A percentile compares a stretch with the other conserved stretches of the same genome.
These are phyloP conservation scores for Elasticomyces elasticus DNA, from an alignment of 495 filamentous ascomycete species.

Conservation along the genomic window DNA sequence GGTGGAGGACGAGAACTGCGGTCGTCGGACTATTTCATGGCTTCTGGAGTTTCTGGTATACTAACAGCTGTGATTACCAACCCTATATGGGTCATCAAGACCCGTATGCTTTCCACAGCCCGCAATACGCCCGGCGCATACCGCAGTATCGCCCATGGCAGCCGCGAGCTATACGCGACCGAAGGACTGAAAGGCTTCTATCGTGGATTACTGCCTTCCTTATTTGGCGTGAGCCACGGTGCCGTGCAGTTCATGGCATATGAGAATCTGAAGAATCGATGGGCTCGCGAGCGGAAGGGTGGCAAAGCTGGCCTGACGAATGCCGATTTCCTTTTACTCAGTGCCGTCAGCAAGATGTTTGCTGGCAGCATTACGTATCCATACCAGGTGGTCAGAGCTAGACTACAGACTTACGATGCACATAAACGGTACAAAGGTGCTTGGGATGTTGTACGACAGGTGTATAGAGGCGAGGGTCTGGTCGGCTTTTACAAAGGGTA, in stretches of 20 bases:
- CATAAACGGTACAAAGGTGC: constrained; percentile 57
- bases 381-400: constrained; percentile 78
- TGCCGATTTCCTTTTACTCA: constrained; percentile 65
- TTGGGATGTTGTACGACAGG: constrained; percentile 57
- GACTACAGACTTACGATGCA: constrained; percentile 82
- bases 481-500: constrained; percentile 83
- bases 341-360: constrained; percentile 73
- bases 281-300: constrained; percentile 32
- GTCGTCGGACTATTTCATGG: constrained; percentile 64
- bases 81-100: constrained; percentile 97
- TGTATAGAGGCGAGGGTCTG: constrained; percentile 69
- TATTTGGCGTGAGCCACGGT: constrained; percentile 89
- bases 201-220: constrained; percentile 67
- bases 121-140: constrained; percentile 67
- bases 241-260: constrained; percentile 96
- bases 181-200: constrained; percentile 77
- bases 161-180: constrained; percentile 46
- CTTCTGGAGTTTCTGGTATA: constrained; percentile 62
- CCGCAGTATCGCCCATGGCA: constrained; percentile 59
- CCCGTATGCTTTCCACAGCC: constrained; percentile 85
- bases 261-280: constrained; percentile 66
- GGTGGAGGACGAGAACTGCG: constrained; percentile 7
- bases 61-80: constrained; percentile 77
- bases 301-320: constrained; percentile 46
- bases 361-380: constrained; percentile 85